Evolutionary conservation across 2,329 filamentous ascomycete genomes (phyloP), one percentile per base, ranked within the genome.

Genomic region (Colletotrichum musicola): DNA sequence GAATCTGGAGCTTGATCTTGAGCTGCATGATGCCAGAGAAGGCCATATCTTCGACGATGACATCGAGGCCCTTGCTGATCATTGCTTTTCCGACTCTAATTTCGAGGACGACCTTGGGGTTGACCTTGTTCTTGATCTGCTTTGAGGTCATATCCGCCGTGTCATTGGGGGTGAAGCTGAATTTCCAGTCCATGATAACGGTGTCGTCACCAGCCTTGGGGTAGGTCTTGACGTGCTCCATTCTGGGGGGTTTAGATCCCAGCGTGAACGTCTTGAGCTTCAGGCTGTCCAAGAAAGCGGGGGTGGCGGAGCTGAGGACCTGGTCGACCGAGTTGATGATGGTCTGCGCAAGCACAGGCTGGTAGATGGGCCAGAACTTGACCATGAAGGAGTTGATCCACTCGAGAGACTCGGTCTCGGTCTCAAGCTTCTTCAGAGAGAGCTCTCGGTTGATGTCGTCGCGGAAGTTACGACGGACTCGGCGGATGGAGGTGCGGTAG

Each of bases 301-400:
- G 96, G 0, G 95, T 98, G 2, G 95, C 91, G 0, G 93, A 95
- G 77, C 95, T 98, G 64, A 99, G 85, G 58, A 99, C 94, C 83
- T 98, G 96, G 76, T 99, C 96, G 55, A 98, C 96, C 0, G 95
- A 94, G 78, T 91, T 94, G 81, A 98, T 93, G 75, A 99, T 92
- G 22, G 94, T 97, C 73, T 96, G 90, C 69, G 94, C 95, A 13
- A 99, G 88, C 10, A 98, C 93, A 1, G 96, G 96, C 63, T 96
- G 94, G 78, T 97, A 98, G 76, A 99, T 99, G 71, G 96, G 96
- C 96, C 96, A 99, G 83, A 99, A 99, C 79, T 99, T 99, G 82
- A 97, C 90, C 74, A 99, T 79, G 83, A 99, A 99, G 74, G 94
- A 97, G 85, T 99, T 99, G 80, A 99, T 98, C 96, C 96, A 99